Evolutionary conservation across 75 land plant genomes (phyloP), one percentile per base, ranked within the genome.

Genomic region (Gnetum montanum): DNA sequence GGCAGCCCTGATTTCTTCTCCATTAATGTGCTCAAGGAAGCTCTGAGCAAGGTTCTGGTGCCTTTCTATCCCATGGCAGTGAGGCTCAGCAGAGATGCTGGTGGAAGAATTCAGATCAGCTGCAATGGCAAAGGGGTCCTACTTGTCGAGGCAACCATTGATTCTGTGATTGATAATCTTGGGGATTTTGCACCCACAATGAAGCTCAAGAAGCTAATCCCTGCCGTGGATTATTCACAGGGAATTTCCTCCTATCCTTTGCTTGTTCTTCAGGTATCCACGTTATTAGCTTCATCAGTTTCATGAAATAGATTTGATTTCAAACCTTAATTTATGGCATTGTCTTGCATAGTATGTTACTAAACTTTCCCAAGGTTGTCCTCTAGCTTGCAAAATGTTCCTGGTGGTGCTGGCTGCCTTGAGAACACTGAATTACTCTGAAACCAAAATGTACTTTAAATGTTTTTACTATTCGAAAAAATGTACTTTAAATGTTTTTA

Each of bases 1-100:
- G 41, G 12, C 41, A 24, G 27, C 40, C 10, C 41, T 25, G 19
- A 31, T 4, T 72, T 59, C 29, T 65, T 70, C 51, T 20, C 46
- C 3, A 15, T 44, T 22, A 44, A 40, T 1, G 45, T 56, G 6
- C 44, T 82, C 1, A 61, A 66, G 54, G 68, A 66, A 24, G 76
- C 77, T 0, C 59, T 77, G 28, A 45, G 65, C 62, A 63, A 53
- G 64, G 81, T 70, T 4, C 60, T 82, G 58, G 85, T 73, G 24
- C 65, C 70, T 1, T 82, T 77, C 66, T 81, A 82, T 50, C 85
- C 85, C 6, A 59, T 77, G 64, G 77, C 81, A 0, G 81, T 77
- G 1, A 54, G 81, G 38, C 64, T 81, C 15, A 31, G 23, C 6
- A 24, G 63, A 34, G 76, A 65, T 36, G 57, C 62, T 8, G 60